Base-by-base conservation (phyloP, 208 protist species). In the Acanthamoeba royreba region DNA sequence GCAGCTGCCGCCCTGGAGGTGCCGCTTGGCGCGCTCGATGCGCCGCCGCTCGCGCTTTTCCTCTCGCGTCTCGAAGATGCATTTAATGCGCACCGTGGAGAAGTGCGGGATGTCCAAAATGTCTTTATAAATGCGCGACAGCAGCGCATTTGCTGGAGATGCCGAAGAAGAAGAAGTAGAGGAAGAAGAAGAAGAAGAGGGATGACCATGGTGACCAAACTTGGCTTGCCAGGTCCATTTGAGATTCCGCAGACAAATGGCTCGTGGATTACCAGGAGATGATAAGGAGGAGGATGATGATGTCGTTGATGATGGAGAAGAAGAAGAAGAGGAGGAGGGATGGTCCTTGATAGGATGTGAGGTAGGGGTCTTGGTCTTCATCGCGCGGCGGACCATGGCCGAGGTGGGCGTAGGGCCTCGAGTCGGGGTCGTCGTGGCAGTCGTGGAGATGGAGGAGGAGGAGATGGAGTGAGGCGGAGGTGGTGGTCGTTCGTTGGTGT, bases 181-280 rank as follows among this genome's bases (percentile, higher is more conserved):
- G n/a, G n/a, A n/a, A n/a, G n/a, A n/a, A n/a, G n/a, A n/a, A n/a
- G n/a, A n/a, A n/a, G n/a, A n/a, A n/a, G n/a, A n/a, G n/a, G n/a
- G n/a, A n/a, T n/a, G n/a, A n/a, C n/a, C n/a, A n/a, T n/a, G n/a
- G n/a, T n/a, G n/a, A n/a, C n/a, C n/a, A n/a, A n/a, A n/a, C 61
- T 19, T 25, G n/a, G 31, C 61, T 22, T 42, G 35, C 31, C 35
- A 38, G 40, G 53, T 55, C 45, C 46, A 88, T 35, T 88, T 55
- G 49, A 88, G 81, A 88, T 88, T 88, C 13, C 52, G 81, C 1
- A 88, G 49, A 31, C 81, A 88, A 22, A 88, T 88, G 15, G 81
- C 52, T 47, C 61, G 22, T 28, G 31, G 22, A 77, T 28, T 77
- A 7, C 4, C 11, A 25, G 11, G 55, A 17, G 5, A 28, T 5